Evolutionary conservation across 345 rosid genomes (phyloP).

Genomic region (Eucalyptus viminalis): DNA sequence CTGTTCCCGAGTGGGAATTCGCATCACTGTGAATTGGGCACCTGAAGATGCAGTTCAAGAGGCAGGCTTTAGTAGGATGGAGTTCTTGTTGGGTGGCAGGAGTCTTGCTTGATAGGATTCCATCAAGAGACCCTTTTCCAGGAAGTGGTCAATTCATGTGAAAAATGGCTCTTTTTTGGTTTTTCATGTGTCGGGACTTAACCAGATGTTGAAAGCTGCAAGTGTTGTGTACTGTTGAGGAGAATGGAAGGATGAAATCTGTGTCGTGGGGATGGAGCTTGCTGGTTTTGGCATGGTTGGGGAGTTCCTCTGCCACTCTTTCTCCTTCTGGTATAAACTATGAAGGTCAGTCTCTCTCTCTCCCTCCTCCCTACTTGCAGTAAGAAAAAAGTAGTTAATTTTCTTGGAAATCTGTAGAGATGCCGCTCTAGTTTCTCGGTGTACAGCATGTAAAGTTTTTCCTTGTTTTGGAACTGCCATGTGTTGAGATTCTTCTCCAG

Average conservation of each 20-base stretch:
- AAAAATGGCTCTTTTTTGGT: background rate
- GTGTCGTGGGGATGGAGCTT: background rate
- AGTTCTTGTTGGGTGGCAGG: background rate
- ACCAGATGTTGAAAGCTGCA: background rate
- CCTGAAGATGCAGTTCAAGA: background rate
- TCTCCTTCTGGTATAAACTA: slow-evolving; percentile 28
- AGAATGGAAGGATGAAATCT: background rate
- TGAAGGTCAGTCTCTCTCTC: slow-evolving; percentile 15
- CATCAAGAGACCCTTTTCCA: background rate
- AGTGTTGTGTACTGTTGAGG: background rate
- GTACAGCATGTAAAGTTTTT: background rate
- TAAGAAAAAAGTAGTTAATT: background rate
- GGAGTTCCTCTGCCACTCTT: slow-evolving; percentile 15
- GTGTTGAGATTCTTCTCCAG: background rate
- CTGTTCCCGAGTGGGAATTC: background rate
- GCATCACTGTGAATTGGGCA: background rate
- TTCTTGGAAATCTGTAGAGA: background rate
- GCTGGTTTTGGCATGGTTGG: slow-evolving; percentile 12
- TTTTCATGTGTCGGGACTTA: background rate
- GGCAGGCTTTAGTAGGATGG: background rate
- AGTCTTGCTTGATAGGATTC: background rate
- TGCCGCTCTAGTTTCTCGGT: background rate
- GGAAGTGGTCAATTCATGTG: background rate
- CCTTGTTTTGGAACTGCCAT: background rate
- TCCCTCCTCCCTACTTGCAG: background rate